Evolutionary conservation across 176 grass and related monocot species (phyloP), one percentile per base, ranked within the genome.

Genomic region (Oryza glaberrima): DNA sequence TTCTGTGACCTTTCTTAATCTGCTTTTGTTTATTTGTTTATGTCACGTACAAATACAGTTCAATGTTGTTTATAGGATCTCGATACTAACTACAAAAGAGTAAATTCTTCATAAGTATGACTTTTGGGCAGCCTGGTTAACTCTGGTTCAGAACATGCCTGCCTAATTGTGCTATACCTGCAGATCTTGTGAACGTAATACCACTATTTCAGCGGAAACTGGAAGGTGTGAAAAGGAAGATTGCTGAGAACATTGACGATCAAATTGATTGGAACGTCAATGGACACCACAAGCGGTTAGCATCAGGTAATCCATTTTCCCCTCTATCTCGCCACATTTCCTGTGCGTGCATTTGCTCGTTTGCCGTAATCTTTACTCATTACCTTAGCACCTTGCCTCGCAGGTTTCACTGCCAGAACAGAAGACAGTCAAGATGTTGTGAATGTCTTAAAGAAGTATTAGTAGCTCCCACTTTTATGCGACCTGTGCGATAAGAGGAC

Each of bases 171-270:
- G 23, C 46, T 73, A 19, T 58, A 79, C 69, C 61, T 88, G 74
- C 75, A 90, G 88, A 66, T 63, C 47, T 90, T 32, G 61, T 11
- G 15, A 86, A 90, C 9, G 81, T 69, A 41, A 79, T 86, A 63
- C 80, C 84, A 6, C 36, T 69, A 30, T 64, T 86, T 63, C 79
- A 83, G 61, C 61, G 83, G 79, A 86, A 90, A 75, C 38, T 83
- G 44, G 22, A 73, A 54, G 80, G 13, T 19, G 14, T 90, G 84
- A 75, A 79, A 13, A 83, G 85, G 69, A 83, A 83, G 75, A 79
- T 40, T 19, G 75, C 32, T 38, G 79, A 20, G 48, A 61, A 8
- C 49, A 63, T 30, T 47, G 10, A 49, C 4, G 47, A 13, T 74
- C 14, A 80, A 84, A 73, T 38, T 65, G 70, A 68, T 69, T 74